phyloP scores from a whole-genome alignment of 179 eudicot species.

The Beta macrorhiza region DNA sequence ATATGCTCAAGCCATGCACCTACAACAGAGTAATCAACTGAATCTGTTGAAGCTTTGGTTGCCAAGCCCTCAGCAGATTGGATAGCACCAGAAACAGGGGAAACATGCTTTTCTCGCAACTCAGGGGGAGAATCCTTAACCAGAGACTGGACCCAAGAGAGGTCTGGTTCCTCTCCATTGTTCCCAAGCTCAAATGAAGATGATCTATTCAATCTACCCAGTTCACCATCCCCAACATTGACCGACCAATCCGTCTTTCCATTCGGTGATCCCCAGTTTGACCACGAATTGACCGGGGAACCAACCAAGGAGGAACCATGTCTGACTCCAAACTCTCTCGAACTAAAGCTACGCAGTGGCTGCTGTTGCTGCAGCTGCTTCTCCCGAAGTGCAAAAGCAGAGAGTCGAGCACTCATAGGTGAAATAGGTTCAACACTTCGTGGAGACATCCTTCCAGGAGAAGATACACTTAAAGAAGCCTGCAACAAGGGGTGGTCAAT shows the following conservation, averaged over 20 bases:
- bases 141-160: conserved; percentile 67
- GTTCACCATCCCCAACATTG: conserved; percentile 31
- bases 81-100: conserved; percentile 27
- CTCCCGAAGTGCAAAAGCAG: conserved; percentile 46
- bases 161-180: conserved; percentile 60
- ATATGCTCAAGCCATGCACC: conserved; percentile 69
- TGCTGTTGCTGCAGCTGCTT: conserved; percentile 54
- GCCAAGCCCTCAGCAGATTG: conserved; percentile 39
- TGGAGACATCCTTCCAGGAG: conserved; percentile 60
- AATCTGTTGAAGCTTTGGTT: conserved; percentile 35
- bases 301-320: conserved; percentile 37
- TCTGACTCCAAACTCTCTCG: conserved; percentile 47
- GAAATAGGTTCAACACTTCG: conserved; percentile 53
- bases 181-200: conserved; percentile 41
- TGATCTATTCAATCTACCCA: conserved; percentile 33
- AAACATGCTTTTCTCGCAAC: conserved; percentile 32
- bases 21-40: conserved; percentile 47
- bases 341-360: conserved; percentile 49
- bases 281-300: conserved; percentile 42
- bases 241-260: conserved; percentile 53
- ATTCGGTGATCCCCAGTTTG: conserved; percentile 47
- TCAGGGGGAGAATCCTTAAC: conserved; percentile 64
- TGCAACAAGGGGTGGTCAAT: conserved; percentile 47
- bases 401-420: conserved; percentile 49
- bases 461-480: conserved; percentile 45